These are phyloP conservation scores for Chondrus crispus DNA, from an alignment of 23 red algal genomes.

Conservation along the genomic window DNA sequence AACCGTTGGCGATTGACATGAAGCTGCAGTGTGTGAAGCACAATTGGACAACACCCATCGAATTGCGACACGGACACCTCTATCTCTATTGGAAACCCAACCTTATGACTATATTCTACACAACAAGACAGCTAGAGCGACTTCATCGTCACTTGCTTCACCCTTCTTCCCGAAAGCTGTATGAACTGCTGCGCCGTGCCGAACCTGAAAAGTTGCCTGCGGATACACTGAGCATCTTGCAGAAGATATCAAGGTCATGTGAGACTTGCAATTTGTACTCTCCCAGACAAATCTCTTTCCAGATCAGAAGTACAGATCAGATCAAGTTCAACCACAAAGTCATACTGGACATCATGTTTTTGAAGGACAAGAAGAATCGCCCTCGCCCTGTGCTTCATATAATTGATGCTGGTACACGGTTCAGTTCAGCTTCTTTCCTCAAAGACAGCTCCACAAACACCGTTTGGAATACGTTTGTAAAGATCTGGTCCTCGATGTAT, in stretches of 20 bases:
- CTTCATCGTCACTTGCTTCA: background rate
- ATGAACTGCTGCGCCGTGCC: background rate
- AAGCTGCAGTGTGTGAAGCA: background rate
- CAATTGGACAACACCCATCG: background rate
- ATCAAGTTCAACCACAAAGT: background rate
- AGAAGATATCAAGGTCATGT: background rate
- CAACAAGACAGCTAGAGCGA: background rate
- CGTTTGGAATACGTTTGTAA: slow-evolving; percentile 2
- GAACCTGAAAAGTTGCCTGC: background rate
- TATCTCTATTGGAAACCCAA: background rate
- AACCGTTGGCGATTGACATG: background rate
- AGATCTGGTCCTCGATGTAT: background rate
- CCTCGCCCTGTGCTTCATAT: background rate
- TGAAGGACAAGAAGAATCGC: background rate
- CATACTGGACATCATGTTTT: background rate
- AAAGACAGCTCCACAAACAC: background rate
- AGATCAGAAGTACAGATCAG: background rate
- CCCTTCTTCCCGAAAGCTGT: background rate
- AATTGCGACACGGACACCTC: background rate
- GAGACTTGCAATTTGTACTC: background rate
- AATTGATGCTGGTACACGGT: background rate
- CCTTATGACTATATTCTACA: background rate
- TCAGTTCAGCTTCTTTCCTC: background rate
- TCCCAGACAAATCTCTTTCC: background rate
- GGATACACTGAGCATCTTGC: background rate